phyloP scores from a whole-genome alignment of 768 basidiomycete genomes.

The Suillus luteus region DNA sequence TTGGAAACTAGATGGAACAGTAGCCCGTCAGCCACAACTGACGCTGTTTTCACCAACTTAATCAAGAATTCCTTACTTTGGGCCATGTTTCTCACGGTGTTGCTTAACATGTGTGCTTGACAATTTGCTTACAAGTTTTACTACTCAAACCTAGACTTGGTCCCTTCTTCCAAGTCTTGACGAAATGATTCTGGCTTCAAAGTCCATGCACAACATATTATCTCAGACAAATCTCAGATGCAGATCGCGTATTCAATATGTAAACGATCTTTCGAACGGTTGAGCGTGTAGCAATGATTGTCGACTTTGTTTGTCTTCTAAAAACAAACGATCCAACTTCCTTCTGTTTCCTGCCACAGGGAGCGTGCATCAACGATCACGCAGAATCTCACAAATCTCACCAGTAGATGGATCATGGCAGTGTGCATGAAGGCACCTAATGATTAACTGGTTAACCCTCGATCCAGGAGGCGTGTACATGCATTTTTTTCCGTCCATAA shows the following conservation, averaged over 20 bases:
- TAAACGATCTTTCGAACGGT: background rate
- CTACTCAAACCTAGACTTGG: too few species aligned
- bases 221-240: slow-evolving; percentile 1
- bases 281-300: background rate
- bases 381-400: background rate
- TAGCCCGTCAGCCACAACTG: background rate
- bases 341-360: background rate
- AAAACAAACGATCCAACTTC: background rate
- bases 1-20: slow-evolving; percentile 2
- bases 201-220: background rate
- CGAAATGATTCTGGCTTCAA: background rate
- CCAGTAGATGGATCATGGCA: background rate
- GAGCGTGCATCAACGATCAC: background rate
- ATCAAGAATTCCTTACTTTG: slow-evolving; percentile 2
- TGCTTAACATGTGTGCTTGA: background rate
- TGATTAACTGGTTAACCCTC: background rate
- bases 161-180: too few species aligned
- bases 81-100: background rate
- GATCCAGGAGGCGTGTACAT: background rate
- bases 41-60: background rate
- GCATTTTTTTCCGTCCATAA: background rate
- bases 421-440: background rate
- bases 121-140: too few species aligned
- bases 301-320: slow-evolving; percentile 1
- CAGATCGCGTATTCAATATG: background rate